Evolutionary conservation across 495 filamentous ascomycete genomes (phyloP).

Genomic region (Evernia prunastri): DNA sequence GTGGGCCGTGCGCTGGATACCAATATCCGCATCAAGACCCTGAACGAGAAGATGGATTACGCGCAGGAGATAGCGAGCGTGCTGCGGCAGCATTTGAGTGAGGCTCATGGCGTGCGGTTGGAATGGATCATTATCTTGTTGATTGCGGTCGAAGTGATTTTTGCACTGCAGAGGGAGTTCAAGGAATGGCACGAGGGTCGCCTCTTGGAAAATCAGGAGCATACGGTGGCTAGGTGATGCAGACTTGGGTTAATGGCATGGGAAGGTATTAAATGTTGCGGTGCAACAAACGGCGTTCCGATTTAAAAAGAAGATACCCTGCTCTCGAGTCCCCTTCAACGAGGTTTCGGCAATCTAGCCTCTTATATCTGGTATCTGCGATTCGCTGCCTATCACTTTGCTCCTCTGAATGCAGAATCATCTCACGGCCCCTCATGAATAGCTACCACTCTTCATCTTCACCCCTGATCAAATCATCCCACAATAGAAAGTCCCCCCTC

Average conservation of each 20-base stretch:
- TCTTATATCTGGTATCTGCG: not conserved
- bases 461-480: not conserved
- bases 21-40: conserved; percentile 78
- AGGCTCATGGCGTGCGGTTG: conserved; percentile 77
- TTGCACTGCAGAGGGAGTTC: conserved; percentile 52
- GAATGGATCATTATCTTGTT: conserved; percentile 97
- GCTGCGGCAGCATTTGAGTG: conserved; percentile 78
- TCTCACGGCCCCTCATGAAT: not conserved
- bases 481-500: too few relatives aligned
- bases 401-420: not conserved
- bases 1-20: conserved; percentile 87
- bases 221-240: not conserved
- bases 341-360: not conserved
- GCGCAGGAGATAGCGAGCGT: conserved; percentile 92
- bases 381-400: too few relatives aligned
- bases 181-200: conserved; percentile 31
- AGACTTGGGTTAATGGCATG: not conserved
- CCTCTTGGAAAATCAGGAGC: not conserved
- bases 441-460: not conserved
- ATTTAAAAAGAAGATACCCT: not conserved
- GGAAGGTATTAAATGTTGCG: not conserved
- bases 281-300: not conserved
- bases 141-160: conserved; percentile 83
- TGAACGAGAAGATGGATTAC: conserved; percentile 98
- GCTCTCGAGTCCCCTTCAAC: not conserved